Evolutionary conservation across 1,284 basidiomycete genomes (phyloP).

Genomic region (Moesziomyces sp.): DNA sequence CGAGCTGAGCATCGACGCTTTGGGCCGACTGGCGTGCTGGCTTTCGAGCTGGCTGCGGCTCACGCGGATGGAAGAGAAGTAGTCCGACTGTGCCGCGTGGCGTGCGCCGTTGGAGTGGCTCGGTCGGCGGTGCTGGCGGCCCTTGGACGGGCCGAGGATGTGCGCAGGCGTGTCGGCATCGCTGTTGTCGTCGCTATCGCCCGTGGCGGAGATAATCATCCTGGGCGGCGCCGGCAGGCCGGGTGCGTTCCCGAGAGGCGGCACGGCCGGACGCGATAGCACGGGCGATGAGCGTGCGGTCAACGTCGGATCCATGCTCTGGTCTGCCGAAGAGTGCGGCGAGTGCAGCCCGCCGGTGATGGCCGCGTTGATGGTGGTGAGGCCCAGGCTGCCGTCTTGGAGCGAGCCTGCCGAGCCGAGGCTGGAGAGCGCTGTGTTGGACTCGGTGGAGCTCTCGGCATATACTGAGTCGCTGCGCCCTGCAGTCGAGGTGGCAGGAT

Average conservation of each 20-base stretch:
- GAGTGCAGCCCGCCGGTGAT: slow-evolving; percentile 39
- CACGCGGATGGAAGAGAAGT: slow-evolving; percentile 42
- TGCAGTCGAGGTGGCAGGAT: slow-evolving; percentile 2
- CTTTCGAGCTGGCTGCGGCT: slow-evolving; percentile 32
- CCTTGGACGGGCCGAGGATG: slow-evolving; percentile 11
- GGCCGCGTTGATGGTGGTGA: slow-evolving; percentile 45
- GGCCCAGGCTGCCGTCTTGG: slow-evolving; percentile 38
- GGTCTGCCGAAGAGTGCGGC: slow-evolving; percentile 24
- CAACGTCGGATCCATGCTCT: slow-evolving; percentile 21
- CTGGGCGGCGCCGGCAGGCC: slow-evolving; percentile 26
- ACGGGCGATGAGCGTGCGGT: slow-evolving; percentile 39
- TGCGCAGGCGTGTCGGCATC: slow-evolving; percentile 10
- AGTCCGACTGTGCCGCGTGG: slow-evolving; percentile 27
- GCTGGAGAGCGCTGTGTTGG: slow-evolving; percentile 44
- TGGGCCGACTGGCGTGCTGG: slow-evolving; percentile 45
- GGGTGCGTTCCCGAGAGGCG: slow-evolving; percentile 6
- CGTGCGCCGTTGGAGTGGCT: slow-evolving; percentile 12
- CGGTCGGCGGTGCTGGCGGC: slow-evolving; percentile 19
- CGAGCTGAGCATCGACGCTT: slow-evolving; percentile 44
- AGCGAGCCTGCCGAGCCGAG: slow-evolving; percentile 39
- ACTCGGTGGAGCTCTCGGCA: slow-evolving; percentile 48
- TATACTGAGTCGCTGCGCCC: slow-evolving; percentile 23
- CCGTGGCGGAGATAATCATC: slow-evolving; percentile 26
- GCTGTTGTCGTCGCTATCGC: slow-evolving; percentile 40
- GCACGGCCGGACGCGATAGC: slow-evolving; percentile 15